A percentile compares a stretch with the other conserved stretches of the same genome.
phyloP scores from a whole-genome alignment of 768 basidiomycete genomes.

The Phanerodontia chrysosporium region DNA sequence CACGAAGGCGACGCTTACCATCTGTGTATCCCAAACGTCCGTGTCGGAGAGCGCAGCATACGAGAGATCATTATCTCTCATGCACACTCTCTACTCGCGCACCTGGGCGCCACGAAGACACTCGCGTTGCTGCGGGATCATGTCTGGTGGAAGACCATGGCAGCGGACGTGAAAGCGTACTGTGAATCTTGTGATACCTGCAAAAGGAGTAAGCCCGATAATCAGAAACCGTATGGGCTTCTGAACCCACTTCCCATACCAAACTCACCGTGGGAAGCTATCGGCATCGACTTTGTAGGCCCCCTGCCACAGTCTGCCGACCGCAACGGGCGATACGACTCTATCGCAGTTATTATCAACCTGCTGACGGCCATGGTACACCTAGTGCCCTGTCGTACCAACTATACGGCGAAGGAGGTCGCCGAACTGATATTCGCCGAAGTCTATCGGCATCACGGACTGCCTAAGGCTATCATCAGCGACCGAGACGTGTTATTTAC shows the following conservation, averaged over 20 bases:
- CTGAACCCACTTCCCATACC: conserved; percentile 26
- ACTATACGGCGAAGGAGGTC: conserved; percentile 12
- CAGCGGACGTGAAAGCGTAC: conserved; percentile 14
- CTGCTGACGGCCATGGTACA: conserved; percentile 21
- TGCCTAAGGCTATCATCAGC: conserved; percentile 21
- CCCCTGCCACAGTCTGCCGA: conserved; percentile 27
- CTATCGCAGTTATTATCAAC: conserved; percentile 22
- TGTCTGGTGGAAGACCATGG: conserved; percentile 32
- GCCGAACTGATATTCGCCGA: conserved; percentile 16
- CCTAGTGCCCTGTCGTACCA: conserved; percentile 13
- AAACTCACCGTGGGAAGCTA: conserved; percentile 30
- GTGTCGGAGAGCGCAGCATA: too few species aligned
- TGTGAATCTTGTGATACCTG: conserved; percentile 1
- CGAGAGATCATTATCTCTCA: conserved; percentile 13
- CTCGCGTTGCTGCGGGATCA: conserved; percentile 27
- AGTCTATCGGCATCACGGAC: conserved; percentile 20
- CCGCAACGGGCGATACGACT: conserved; percentile 25
- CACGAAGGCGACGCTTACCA: too few species aligned
- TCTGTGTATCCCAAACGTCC: too few species aligned
- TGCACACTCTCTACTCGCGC: conserved; percentile 30
- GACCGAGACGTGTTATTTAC: conserved; percentile 33
- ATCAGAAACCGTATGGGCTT: background rate
- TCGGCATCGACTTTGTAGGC: conserved; percentile 38
- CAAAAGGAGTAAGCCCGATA: background rate
- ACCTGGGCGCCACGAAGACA: conserved; percentile 26